A percentile compares a stretch with the other conserved stretches of the same genome.
Conservation (phyloP, 202 grass and related monocot genomes). For the Setaria viridis region DNA sequence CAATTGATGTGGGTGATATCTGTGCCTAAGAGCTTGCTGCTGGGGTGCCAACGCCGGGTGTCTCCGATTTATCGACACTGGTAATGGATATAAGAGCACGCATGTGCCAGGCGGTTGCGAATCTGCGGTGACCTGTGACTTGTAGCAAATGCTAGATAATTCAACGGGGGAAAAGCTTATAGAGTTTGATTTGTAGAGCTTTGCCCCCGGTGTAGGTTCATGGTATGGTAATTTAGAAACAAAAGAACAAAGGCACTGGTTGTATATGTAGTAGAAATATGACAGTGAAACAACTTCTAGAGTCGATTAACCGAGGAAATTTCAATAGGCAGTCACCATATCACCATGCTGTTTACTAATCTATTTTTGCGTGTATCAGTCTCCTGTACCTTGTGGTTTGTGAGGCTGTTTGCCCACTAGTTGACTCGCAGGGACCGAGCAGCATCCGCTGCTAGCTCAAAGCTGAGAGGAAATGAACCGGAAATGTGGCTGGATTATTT, state of each 20-base stretch:
- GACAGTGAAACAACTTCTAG: conserved; percentile 38
- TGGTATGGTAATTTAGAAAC: conserved; percentile 29
- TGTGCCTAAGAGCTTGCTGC: conserved; percentile 1
- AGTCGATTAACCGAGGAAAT: conserved; percentile 53
- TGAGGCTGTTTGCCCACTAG: too few species aligned
- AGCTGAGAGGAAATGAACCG: too few species aligned
- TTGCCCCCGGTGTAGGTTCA: conserved; percentile 27
- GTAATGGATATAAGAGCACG: conserved; percentile 33
- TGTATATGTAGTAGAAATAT: conserved; percentile 61
- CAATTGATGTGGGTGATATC: conserved; percentile 21
- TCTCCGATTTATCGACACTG: conserved; percentile 9
- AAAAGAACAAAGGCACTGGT: conserved; percentile 24
- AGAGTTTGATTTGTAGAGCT: conserved; percentile 48
- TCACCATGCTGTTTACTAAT: not conserved
- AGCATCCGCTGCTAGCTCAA: too few species aligned
- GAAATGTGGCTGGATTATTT: too few species aligned
- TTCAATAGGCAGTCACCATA: not conserved
- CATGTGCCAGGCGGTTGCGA: not conserved
- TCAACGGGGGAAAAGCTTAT: conserved; percentile 44
- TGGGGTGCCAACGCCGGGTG: conserved; percentile 1
- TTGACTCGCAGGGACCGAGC: too few species aligned
- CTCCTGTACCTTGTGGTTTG: too few species aligned
- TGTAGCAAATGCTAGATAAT: conserved; percentile 57
- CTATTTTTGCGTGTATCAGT: not conserved
- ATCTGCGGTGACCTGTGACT: conserved; percentile 20